Percentiles rank a stretch among this genome's conserved stretches.
Conservation (phyloP, 176 grass and related monocot species). For the Carex littledalei region DNA sequence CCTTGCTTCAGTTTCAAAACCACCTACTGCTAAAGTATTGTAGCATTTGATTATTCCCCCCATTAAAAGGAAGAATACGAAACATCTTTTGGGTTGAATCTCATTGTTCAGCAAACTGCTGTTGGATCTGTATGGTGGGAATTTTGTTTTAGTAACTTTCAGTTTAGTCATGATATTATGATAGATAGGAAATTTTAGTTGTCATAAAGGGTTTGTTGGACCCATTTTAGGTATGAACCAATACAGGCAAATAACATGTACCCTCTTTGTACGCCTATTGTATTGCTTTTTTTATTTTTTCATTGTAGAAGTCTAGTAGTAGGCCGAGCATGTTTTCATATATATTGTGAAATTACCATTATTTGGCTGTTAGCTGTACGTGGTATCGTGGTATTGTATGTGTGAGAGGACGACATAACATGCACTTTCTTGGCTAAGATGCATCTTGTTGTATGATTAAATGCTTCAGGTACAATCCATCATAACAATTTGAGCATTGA, state of each 20-base stretch:
- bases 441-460: neutral
- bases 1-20: constrained; percentile 26
- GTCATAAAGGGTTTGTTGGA: neutral
- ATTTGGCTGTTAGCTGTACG: neutral
- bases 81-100: neutral
- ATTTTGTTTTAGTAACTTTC: neutral
- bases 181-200: neutral
- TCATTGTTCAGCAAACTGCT: neutral
- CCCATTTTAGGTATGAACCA: neutral
- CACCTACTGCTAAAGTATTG: neutral
- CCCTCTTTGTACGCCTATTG: neutral
- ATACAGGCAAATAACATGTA: neutral
- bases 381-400: neutral
- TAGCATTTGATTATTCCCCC: neutral
- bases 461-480: neutral
- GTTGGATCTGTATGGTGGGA: neutral
- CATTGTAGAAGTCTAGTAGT: neutral
- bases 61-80: neutral
- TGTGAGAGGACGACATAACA: neutral
- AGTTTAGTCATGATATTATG: neutral
- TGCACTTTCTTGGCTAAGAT: neutral
- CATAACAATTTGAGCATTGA: neutral
- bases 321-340: neutral
- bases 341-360: neutral
- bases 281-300: neutral